These are phyloP conservation scores for Dictyostelium intermedium DNA, from an alignment of 78 protist species.

Conservation along the genomic window DNA sequence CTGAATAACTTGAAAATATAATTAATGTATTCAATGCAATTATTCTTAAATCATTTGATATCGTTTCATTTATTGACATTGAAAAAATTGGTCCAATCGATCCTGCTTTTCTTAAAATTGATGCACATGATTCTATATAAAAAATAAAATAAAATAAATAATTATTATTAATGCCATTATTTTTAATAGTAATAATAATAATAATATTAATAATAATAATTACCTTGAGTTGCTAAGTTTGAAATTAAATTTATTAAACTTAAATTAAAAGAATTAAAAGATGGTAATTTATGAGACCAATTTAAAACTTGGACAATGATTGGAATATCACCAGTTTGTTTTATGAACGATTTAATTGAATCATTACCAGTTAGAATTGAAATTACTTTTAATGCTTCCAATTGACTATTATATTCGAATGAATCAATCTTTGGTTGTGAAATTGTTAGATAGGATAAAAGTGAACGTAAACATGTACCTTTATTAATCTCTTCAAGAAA, in stretches of 20 bases:
- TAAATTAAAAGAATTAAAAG: background rate
- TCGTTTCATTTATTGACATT: background rate
- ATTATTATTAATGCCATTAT: background rate
- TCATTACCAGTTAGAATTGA: slow-evolving; percentile 56
- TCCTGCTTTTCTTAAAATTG: slow-evolving; percentile 17
- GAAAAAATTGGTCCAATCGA: slow-evolving; percentile 41
- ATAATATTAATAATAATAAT: background rate
- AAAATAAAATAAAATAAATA: background rate
- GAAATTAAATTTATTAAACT: slow-evolving; percentile 21
- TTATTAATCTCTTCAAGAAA: slow-evolving; percentile 33
- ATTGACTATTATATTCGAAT: slow-evolving; percentile 29
- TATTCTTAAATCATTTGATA: slow-evolving; percentile 25
- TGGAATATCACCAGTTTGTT: slow-evolving; percentile 70
- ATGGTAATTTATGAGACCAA: slow-evolving; percentile 19
- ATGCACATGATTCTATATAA: slow-evolving; percentile 59
- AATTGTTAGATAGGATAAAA: slow-evolving; percentile 4
- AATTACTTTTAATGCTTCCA: slow-evolving; percentile 33
- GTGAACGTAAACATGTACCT: slow-evolving; percentile 46
- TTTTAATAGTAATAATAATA: background rate
- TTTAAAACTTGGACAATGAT: slow-evolving; percentile 24
- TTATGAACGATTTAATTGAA: slow-evolving; percentile 37
- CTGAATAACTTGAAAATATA: slow-evolving; percentile 53
- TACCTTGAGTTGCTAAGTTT: slow-evolving; percentile 55
- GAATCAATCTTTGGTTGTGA: slow-evolving; percentile 1
- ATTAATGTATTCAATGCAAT: slow-evolving; percentile 43